Evolutionary conservation across 2,329 filamentous ascomycete genomes (phyloP).

Genomic region (Hypoxylon sp.): DNA sequence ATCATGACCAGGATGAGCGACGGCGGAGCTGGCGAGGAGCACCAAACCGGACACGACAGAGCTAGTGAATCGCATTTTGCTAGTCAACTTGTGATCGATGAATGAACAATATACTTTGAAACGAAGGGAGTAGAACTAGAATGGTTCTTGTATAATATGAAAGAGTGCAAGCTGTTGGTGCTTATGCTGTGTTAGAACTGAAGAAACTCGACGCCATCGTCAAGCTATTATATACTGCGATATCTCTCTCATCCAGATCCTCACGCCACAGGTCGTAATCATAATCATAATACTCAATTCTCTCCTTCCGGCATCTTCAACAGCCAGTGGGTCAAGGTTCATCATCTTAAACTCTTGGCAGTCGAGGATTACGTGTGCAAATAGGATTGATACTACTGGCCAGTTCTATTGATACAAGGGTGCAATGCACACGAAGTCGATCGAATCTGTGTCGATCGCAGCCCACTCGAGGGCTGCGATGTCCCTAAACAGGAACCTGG

Average conservation of each 20-base stretch:
- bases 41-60: constrained; percentile 45
- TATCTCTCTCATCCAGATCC: constrained; percentile 3
- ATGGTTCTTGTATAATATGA: constrained; percentile 8
- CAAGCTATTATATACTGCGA: constrained; percentile 26
- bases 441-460: background rate
- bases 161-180: constrained; percentile 25
- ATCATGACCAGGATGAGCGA: constrained; percentile 66
- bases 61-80: constrained; percentile 50
- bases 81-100: constrained; percentile 2
- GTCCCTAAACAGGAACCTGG: constrained; percentile 15
- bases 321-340: constrained; percentile 33
- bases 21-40: constrained; percentile 41
- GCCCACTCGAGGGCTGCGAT: constrained; percentile 3
- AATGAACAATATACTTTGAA: constrained; percentile 12
- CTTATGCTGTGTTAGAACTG: constrained; percentile 3
- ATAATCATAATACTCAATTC: constrained; percentile 3
- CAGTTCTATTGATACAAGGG: background rate
- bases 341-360: constrained; percentile 41
- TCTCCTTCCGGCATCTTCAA: constrained; percentile 5
- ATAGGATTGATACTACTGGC: constrained; percentile 20
- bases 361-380: constrained; percentile 38
- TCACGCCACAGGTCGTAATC: background rate
- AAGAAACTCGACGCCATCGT: constrained; percentile 15
- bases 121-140: constrained; percentile 17
- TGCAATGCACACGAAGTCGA: background rate